Conservation (phyloP, 371 early-diverging fungal genomes). For the Mortierella sp. region DNA sequence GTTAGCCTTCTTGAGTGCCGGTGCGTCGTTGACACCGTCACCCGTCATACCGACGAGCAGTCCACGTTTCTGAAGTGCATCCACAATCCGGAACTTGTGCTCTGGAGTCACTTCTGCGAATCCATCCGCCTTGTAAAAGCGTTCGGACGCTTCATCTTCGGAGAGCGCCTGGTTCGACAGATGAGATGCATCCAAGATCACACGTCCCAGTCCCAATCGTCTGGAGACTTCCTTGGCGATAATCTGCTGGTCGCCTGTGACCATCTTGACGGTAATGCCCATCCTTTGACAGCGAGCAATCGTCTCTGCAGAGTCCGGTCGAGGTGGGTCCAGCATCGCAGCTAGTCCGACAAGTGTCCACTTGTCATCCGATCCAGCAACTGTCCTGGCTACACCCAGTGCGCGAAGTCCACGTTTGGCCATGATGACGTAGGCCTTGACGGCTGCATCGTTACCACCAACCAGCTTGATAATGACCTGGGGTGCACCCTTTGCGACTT, state of each 20-base stretch:
- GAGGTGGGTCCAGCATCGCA: slow-evolving; percentile 91
- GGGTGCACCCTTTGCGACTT: slow-evolving; percentile 91
- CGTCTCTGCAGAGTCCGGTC: slow-evolving; percentile 77
- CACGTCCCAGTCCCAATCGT: slow-evolving; percentile 74
- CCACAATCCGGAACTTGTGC: slow-evolving; percentile 86
- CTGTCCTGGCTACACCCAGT: slow-evolving; percentile 88
- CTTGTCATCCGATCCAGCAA: slow-evolving; percentile 73
- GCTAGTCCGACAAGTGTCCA: slow-evolving; percentile 74
- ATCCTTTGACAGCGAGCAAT: slow-evolving; percentile 72
- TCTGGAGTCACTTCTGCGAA: slow-evolving; percentile 86
- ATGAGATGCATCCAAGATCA: slow-evolving; percentile 75
- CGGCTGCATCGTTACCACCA: slow-evolving; percentile 81
- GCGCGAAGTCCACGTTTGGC: slow-evolving; percentile 89
- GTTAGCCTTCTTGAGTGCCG: slow-evolving; percentile 89
- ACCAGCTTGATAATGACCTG: slow-evolving; percentile 87
- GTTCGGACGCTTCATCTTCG: slow-evolving; percentile 64
- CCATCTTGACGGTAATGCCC: slow-evolving; percentile 84
- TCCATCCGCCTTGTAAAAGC: slow-evolving; percentile 76
- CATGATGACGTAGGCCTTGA: slow-evolving; percentile 72
- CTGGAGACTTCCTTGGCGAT: slow-evolving; percentile 87
- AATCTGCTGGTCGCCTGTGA: slow-evolving; percentile 84
- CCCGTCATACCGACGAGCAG: slow-evolving; percentile 88
- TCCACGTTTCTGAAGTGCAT: slow-evolving; percentile 80
- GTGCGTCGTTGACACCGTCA: slow-evolving; percentile 91
- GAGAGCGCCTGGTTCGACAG: slow-evolving; percentile 63